Evolutionary conservation across 305 asterid genomes (phyloP).

Genomic region (Fraxinus greggii): DNA sequence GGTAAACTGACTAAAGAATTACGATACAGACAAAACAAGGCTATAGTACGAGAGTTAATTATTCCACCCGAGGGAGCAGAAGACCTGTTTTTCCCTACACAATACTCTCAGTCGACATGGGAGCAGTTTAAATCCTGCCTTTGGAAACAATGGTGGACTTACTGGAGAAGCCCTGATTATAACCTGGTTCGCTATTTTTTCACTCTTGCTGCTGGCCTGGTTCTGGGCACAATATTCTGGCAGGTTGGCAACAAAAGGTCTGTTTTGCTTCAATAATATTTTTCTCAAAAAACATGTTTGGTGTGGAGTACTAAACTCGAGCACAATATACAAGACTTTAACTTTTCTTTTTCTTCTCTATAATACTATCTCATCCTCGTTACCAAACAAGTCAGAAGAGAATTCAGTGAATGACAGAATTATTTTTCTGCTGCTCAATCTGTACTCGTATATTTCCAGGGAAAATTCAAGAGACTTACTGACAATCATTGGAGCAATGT

Average conservation of each 20-base stretch:
- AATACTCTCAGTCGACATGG: slow-evolving; percentile 51
- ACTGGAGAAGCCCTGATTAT: slow-evolving; percentile 76
- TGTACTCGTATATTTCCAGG: neutral
- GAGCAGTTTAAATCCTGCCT: slow-evolving; percentile 54
- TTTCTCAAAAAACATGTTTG: neutral
- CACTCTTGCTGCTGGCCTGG: slow-evolving; percentile 55
- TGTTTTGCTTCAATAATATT: neutral
- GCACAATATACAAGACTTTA: neutral
- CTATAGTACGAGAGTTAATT: slow-evolving; percentile 50
- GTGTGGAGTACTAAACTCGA: neutral
- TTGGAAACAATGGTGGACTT: slow-evolving; percentile 67
- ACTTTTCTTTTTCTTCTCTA: neutral
- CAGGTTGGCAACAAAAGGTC: slow-evolving; percentile 49
- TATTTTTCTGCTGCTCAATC: neutral
- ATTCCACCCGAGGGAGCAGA: slow-evolving; percentile 44
- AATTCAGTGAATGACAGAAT: neutral
- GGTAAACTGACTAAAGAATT: neutral
- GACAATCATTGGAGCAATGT: slow-evolving; percentile 67
- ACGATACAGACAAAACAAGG: slow-evolving; percentile 46
- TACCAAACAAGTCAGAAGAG: neutral
- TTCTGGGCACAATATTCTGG: slow-evolving; percentile 66
- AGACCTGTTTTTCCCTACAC: slow-evolving; percentile 46
- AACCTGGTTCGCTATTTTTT: slow-evolving; percentile 60
- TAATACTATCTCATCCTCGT: neutral
- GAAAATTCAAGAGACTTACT: slow-evolving; percentile 6